These are phyloP conservation scores for Camellia granthamiana DNA, from an alignment of 148 eudicot species.

Conservation along the genomic window DNA sequence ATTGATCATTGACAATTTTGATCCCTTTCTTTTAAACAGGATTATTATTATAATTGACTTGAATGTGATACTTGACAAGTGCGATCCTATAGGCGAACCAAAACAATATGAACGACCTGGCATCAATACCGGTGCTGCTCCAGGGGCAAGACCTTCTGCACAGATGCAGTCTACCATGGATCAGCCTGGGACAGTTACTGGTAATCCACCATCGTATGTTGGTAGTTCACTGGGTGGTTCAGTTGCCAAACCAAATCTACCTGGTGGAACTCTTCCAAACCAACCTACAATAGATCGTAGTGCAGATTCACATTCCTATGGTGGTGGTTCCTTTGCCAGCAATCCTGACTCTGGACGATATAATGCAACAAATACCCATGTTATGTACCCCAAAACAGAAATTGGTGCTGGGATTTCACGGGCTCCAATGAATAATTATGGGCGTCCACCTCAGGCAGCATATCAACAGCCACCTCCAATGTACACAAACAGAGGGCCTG, in stretches of 20 bases:
- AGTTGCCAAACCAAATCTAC: constrained; percentile 28
- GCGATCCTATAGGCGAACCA: constrained; percentile 74
- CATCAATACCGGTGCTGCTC: constrained; percentile 23
- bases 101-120: constrained; percentile 28
- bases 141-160: constrained; percentile 33
- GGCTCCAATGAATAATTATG: constrained; percentile 37
- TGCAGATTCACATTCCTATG: constrained; percentile 37
- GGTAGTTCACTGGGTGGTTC: constrained; percentile 33
- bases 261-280: constrained; percentile 31
- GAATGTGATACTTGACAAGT: constrained; percentile 54
- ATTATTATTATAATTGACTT: constrained; percentile 67
- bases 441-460: constrained; percentile 50
- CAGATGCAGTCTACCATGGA: constrained; percentile 36
- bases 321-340: constrained; percentile 34
- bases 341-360: constrained; percentile 41
- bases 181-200: constrained; percentile 35
- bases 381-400: constrained; percentile 31
- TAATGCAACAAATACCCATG: constrained; percentile 29
- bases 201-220: constrained; percentile 35
- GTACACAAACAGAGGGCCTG: constrained; percentile 76
- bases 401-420: constrained; percentile 36
- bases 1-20: constrained; percentile 13
- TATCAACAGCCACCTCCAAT: constrained; percentile 65
- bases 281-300: constrained; percentile 31
- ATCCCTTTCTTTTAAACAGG: constrained; percentile 42